A percentile compares a stretch with the other conserved stretches of the same genome.
Conservation (phyloP, 1,284 basidiomycete genomes). For the Trichosporon sp. region DNA sequence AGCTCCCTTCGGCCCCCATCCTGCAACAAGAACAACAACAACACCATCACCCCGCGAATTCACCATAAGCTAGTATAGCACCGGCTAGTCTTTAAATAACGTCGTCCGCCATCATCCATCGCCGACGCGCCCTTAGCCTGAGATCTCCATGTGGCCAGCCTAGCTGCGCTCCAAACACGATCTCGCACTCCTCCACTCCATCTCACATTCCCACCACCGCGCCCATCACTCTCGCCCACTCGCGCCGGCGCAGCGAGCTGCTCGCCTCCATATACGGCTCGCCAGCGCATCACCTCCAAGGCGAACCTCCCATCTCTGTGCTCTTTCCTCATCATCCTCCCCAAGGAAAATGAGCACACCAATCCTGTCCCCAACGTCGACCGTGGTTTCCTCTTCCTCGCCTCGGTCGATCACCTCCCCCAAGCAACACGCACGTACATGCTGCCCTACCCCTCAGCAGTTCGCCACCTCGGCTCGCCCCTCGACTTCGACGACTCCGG, state of each 20-base stretch:
- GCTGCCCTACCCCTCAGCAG: neutral
- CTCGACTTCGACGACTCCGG: neutral
- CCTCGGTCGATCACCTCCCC: neutral
- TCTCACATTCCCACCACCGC: neutral
- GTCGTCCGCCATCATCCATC: neutral
- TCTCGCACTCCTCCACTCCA: neutral
- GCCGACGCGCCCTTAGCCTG: neutral
- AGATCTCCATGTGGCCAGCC: neutral
- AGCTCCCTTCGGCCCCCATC: neutral
- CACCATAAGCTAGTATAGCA: neutral
- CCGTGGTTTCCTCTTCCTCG: neutral
- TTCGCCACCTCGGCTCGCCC: neutral
- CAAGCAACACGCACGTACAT: neutral
- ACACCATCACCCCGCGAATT: neutral
- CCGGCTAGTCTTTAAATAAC: neutral
- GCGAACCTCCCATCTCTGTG: neutral
- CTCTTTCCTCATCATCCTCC: neutral
- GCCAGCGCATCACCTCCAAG: neutral
- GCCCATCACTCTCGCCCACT: neutral
- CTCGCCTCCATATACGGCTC: neutral
- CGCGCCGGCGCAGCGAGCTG: neutral
- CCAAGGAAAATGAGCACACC: neutral
- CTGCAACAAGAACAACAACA: neutral
- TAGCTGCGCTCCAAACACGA: neutral
- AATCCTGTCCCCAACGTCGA: neutral